Evolutionary conservation across 306 rosid genomes (phyloP).

Genomic region (Corylus avellana): DNA sequence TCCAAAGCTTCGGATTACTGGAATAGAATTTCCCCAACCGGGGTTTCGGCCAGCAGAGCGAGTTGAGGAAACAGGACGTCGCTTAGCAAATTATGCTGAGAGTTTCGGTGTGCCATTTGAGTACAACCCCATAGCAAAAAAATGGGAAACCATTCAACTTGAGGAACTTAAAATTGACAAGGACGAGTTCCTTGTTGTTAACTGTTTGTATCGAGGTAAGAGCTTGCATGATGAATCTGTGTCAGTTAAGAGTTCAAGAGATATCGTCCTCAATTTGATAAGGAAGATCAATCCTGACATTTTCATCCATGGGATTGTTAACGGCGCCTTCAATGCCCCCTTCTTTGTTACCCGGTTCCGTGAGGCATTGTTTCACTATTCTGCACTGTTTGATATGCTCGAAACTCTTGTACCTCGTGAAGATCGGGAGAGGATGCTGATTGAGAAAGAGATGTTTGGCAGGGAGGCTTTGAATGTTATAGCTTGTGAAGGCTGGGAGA

Average conservation of each 20-base stretch:
- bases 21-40: slow-evolving; percentile 91
- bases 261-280: slow-evolving; percentile 58
- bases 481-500: slow-evolving; percentile 95
- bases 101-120: slow-evolving; percentile 72
- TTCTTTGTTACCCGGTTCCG: slow-evolving; percentile 92
- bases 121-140: slow-evolving; percentile 79
- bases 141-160: slow-evolving; percentile 76
- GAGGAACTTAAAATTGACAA: slow-evolving; percentile 82
- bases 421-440: slow-evolving; percentile 79
- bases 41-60: slow-evolving; percentile 97
- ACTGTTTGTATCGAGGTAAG: slow-evolving; percentile 71
- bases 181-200: slow-evolving; percentile 74
- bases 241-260: slow-evolving; percentile 68
- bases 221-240: slow-evolving; percentile 88
- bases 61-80: slow-evolving; percentile 83
- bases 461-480: slow-evolving; percentile 87
- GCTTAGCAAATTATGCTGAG: slow-evolving; percentile 80
- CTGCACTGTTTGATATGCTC: slow-evolving; percentile 90
- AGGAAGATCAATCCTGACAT: slow-evolving; percentile 73
- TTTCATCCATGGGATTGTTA: slow-evolving; percentile 72
- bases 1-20: slow-evolving; percentile 84
- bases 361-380: slow-evolving; percentile 89
- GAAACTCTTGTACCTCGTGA: slow-evolving; percentile 88
- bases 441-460: slow-evolving; percentile 87
- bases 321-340: slow-evolving; percentile 92